These are phyloP conservation scores for Penicillium hesseltinei DNA, from an alignment of 2,329 filamentous ascomycete genomes.

Conservation along the genomic window DNA sequence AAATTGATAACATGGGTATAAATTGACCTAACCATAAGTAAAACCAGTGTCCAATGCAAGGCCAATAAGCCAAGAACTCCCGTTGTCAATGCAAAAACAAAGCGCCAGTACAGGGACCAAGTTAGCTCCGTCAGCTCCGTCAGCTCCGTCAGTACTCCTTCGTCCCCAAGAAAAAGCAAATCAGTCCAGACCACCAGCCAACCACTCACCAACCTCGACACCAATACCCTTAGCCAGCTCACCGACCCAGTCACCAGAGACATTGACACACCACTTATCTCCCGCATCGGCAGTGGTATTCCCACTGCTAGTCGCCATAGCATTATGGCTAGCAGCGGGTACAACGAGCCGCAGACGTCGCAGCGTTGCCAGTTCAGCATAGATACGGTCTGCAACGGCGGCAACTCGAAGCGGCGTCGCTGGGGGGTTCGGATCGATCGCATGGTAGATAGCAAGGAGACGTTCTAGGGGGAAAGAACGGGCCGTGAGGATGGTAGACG, in stretches of 20 bases:
- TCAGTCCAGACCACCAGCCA: slow-evolving; percentile 41
- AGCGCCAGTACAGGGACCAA: slow-evolving; percentile 1
- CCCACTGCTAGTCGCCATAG: slow-evolving; percentile 32
- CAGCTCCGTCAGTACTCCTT: too few species aligned
- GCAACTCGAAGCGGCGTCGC: slow-evolving; percentile 38
- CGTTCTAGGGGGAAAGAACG: slow-evolving; percentile 48
- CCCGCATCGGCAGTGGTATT: slow-evolving; percentile 41
- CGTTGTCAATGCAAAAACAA: slow-evolving; percentile 3
- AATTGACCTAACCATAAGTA: background rate
- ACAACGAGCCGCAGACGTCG: slow-evolving; percentile 48
- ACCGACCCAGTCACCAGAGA: slow-evolving; percentile 48
- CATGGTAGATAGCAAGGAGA: slow-evolving; percentile 48
- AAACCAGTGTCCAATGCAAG: background rate
- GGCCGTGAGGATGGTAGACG: slow-evolving; percentile 41
- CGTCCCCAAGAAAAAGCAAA: background rate
- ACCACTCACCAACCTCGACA: slow-evolving; percentile 47
- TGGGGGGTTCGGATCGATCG: slow-evolving; percentile 47
- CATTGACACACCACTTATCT: slow-evolving; percentile 51
- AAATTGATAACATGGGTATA: slow-evolving; percentile 1
- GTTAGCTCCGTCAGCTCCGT: background rate
- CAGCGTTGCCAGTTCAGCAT: slow-evolving; percentile 47
- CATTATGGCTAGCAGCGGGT: slow-evolving; percentile 38
- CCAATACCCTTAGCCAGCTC: slow-evolving; percentile 46
- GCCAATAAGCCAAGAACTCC: background rate
- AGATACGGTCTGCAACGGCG: slow-evolving; percentile 45